Base-by-base conservation (phyloP, 1,284 basidiomycete genomes). In the Polyporus tsugae region DNA sequence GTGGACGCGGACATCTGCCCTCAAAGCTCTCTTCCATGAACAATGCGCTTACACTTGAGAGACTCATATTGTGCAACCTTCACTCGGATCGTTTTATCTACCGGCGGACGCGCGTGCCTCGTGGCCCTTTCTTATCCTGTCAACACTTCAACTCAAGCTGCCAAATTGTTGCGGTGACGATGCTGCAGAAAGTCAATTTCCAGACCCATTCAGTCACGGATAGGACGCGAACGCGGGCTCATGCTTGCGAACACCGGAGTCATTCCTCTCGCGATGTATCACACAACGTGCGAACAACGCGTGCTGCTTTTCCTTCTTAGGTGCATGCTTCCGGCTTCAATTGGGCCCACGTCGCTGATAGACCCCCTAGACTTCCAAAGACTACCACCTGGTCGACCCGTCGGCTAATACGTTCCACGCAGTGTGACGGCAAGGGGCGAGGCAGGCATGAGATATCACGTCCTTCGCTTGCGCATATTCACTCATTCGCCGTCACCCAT, bases 271-370 rank as follows among this genome's bases (percentile, higher is more conserved):
- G 52, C 9, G 15, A 35, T 38, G 6, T 22, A 19, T n/a, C 6
- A 35, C 7, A 58, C 35, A 58, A 38, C 55, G 55, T 58, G 55
- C 55, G 13, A 38, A 38, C 49, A 38, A 6, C n/a, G 55, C 55
- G 55, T 38, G 10, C 9, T 33, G 11, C n/a, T n/a, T 33, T 58
- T n/a, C 29, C 36, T 38, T 13, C 55, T 36, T 10, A 4, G 35
- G 55, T 38, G n/a, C 7, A 35, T 38, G 2, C 19, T 58, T 11
- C 55, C 9, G 6, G 35, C 35, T 58, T 38, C 33, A 6, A 3
- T 36, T n/a, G 19, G 4, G n/a, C 10, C 29, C 19, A 36, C 15
- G 17, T 55, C 29, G 29, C 33, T 55, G 53, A 35, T 58, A 58
- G 35, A 58, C n/a, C n/a, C 38, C 17, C 35, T 9, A 9, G 33